These are phyloP conservation scores for Kodamaea neixiangensis DNA, from an alignment of 805 yeast genomes.

Conservation along the genomic window DNA sequence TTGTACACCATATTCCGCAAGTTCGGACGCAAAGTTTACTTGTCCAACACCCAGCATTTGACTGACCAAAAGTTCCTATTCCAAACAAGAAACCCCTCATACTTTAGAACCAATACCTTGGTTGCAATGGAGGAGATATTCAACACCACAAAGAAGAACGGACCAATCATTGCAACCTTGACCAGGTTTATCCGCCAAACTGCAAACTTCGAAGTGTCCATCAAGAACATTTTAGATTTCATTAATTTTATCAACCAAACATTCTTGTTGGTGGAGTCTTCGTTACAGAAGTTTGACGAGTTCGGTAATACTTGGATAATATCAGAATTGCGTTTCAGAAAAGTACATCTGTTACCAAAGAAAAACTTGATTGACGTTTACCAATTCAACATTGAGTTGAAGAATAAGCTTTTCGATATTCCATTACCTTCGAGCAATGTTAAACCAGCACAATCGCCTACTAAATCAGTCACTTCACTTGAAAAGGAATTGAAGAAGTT, in stretches of 20 bases:
- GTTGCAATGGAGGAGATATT: constrained; percentile 38
- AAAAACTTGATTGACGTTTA: constrained; percentile 22
- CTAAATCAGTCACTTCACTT: not conserved
- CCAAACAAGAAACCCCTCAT: constrained; percentile 27
- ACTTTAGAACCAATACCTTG: constrained; percentile 31
- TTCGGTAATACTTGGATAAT: constrained; percentile 45
- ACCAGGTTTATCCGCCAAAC: constrained; percentile 48
- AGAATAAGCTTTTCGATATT: constrained; percentile 3
- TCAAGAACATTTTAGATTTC: constrained; percentile 41
- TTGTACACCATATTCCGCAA: constrained; percentile 48
- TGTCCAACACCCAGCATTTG: constrained; percentile 45
- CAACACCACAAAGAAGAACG: constrained; percentile 50
- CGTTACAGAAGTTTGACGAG: constrained; percentile 33
- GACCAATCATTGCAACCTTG: constrained; percentile 48
- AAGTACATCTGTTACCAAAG: constrained; percentile 32
- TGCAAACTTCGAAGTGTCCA: constrained; percentile 32
- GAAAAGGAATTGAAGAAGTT: constrained; percentile 17
- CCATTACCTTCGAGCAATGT: constrained; percentile 4
- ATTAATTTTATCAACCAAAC: constrained; percentile 46
- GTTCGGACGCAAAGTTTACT: constrained; percentile 48
- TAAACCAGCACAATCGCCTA: constrained; percentile 2
- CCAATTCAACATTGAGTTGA: constrained; percentile 11
- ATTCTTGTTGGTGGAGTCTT: constrained; percentile 27
- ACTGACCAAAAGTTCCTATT: constrained; percentile 41
- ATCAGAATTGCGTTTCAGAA: constrained; percentile 44